Conservation (phyloP, 2,329 filamentous ascomycete genomes). For the Trichoderma breve region DNA sequence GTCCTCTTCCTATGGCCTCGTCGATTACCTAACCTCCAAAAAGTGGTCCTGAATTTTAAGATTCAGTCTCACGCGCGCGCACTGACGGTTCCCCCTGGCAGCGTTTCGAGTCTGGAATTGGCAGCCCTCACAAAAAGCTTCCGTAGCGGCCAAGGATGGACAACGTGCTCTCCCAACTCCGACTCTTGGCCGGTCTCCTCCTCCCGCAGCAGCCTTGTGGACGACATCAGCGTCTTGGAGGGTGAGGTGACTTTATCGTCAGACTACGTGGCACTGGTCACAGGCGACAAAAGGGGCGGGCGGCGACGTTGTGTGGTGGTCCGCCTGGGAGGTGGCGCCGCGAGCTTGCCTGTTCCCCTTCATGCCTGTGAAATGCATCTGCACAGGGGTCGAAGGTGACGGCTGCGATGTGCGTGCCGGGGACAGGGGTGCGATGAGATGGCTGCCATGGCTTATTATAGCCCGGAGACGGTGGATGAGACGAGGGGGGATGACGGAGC, state of each 20-base stretch:
- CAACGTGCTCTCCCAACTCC: not conserved
- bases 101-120: not conserved
- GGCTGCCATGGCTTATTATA: constrained; percentile 18
- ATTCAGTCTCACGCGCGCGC: constrained; percentile 10
- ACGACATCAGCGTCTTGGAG: not conserved
- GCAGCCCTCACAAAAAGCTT: not conserved
- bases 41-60: constrained; percentile 16
- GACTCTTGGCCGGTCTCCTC: not conserved
- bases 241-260: constrained; percentile 18
- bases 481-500: constrained; percentile 12
- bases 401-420: constrained; percentile 22
- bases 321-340: constrained; percentile 19
- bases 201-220: constrained; percentile 3
- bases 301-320: constrained; percentile 17
- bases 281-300: constrained; percentile 22
- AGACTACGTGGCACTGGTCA: constrained; percentile 23
- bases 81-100: not conserved
- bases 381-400: constrained; percentile 21
- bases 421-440: constrained; percentile 19
- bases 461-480: constrained; percentile 13
- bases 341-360: constrained; percentile 15
- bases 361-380: constrained; percentile 20
- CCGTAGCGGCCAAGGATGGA: not conserved
- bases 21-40: not conserved
- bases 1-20: not conserved